Percentiles rank a stretch among this genome's conserved stretches.
phyloP scores from a whole-genome alignment of 1,139 yeast genomes.

The Nakaseomyces uthaithaninus region DNA sequence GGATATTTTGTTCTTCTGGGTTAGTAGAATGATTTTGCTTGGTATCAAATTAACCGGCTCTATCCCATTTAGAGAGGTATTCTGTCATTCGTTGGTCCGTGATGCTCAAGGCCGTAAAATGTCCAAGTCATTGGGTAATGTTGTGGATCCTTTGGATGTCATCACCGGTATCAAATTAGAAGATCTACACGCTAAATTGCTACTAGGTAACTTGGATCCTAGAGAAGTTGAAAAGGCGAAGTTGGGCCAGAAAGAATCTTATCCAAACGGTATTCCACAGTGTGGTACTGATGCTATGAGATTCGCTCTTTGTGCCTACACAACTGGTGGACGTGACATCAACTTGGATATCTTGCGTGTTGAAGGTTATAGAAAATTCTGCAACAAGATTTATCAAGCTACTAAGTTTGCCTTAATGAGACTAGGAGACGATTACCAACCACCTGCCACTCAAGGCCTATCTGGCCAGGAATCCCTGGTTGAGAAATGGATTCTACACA shows the following conservation, averaged over 20 bases:
- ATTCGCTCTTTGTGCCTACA: slow-evolving; percentile 95
- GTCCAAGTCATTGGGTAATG: slow-evolving; percentile 97
- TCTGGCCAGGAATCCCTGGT: slow-evolving; percentile 85
- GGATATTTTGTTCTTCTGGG: slow-evolving; percentile 99
- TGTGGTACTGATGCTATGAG: slow-evolving; percentile 99
- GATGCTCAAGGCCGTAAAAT: slow-evolving; percentile 99
- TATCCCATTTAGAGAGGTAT: slow-evolving; percentile 90
- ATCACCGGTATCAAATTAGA: slow-evolving; percentile 79
- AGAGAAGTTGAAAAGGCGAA: slow-evolving; percentile 81
- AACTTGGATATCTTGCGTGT: slow-evolving; percentile 93
- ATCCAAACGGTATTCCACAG: slow-evolving; percentile 97
- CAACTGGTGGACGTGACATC: slow-evolving; percentile 98
- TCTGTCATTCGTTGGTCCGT: slow-evolving; percentile 96
- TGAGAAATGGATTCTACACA: slow-evolving; percentile 93
- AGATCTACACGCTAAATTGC: slow-evolving; percentile 69
- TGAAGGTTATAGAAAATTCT: slow-evolving; percentile 98
- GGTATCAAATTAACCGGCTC: slow-evolving; percentile 86
- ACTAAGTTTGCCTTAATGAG: slow-evolving; percentile 93
- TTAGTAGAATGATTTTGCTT: slow-evolving; percentile 88
- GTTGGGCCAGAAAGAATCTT: slow-evolving; percentile 79
- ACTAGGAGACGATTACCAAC: slow-evolving; percentile 79
- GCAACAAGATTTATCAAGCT: slow-evolving; percentile 98
- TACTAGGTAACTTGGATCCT: slow-evolving; percentile 80
- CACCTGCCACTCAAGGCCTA: slow-evolving; percentile 54
- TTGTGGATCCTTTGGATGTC: slow-evolving; percentile 90